phyloP scores from a whole-genome alignment of 1,139 yeast species.

The Trichomonascaceae sp. region DNA sequence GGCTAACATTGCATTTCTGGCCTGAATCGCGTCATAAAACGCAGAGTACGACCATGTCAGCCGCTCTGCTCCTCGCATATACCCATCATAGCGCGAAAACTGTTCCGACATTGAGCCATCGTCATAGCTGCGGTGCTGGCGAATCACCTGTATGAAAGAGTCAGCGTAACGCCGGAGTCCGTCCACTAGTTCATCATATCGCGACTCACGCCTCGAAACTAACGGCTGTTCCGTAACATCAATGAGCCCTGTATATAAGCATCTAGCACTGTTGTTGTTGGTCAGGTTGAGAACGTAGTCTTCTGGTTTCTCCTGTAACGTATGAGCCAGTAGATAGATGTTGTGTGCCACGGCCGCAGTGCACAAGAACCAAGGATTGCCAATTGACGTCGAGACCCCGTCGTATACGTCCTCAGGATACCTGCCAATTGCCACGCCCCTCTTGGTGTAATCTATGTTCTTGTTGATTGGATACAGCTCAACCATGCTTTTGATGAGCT shows the following conservation, averaged over 20 bases:
- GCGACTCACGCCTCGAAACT: conserved; percentile 8
- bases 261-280: conserved; percentile 18
- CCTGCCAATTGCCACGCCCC: conserved; percentile 60
- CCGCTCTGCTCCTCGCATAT: conserved; percentile 74
- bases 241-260: conserved; percentile 17
- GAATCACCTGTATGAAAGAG: conserved; percentile 58
- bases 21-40: too few species aligned
- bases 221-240: conserved; percentile 8
- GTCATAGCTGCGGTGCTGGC: conserved; percentile 49
- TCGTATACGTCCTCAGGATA: conserved; percentile 91
- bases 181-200: conserved; percentile 10
- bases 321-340: conserved; percentile 24
- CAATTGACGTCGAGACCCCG: conserved; percentile 60
- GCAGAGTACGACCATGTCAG: conserved; percentile 90
- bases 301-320: conserved; percentile 27
- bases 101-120: conserved; percentile 86
- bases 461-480: conserved; percentile 59
- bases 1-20: too few species aligned
- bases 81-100: conserved; percentile 68
- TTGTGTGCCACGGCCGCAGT: conserved; percentile 70
- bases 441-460: conserved; percentile 29
- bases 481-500: conserved; percentile 47
- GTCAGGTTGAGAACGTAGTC: conserved; percentile 14
- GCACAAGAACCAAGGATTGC: conserved; percentile 92
- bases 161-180: conserved; percentile 40